Base-by-base conservation (phyloP, 257 asterid species). In the Plectranthus barbatus region DNA sequence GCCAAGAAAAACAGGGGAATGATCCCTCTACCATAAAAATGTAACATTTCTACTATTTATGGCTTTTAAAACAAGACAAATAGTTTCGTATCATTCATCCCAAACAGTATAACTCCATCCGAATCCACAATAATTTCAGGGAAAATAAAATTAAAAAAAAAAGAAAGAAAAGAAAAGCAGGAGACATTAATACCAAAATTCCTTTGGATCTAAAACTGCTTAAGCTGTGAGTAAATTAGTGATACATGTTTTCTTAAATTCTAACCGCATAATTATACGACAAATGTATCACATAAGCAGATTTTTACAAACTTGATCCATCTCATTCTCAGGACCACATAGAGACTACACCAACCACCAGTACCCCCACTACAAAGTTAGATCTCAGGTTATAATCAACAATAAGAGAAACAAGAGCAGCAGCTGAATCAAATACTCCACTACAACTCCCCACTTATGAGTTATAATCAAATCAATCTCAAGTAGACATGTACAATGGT, bases 341-440 rank as follows among this genome's bases (percentile, higher is more conserved):
- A 42, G 31, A 56, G 31, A 50, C 37, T 31, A 17, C n/a, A n/a
- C 51, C 26, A 53, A 47, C 49, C 33, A 55, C 17, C 44, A 58
- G 17, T 26, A 45, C 54, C n/a, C 54, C 14, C n/a, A 12, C 23
- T 51, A 34, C 33, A 10, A 36, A 18, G 44, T 59, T 50, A 33
- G 47, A n/a, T 20, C 49, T 45, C 47, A 15, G 17, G 40, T 31
- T 40, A 42, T 10, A 33, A 45, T 33, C 21, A 57, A 21, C 19
- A 46, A 33, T 24, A 41, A 48, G 24, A 49, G 31, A 10, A 66
- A 36, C 50, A 55, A 44, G 57, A 55, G 24, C 2, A 37, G 41
- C 56, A 46, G 31, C 19, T 51, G 57, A 23, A 42, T 47, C 41
- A 53, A 14, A 47, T 60, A 69, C 53, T 36, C 67, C 45, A 58